Evolutionary conservation across 495 filamentous ascomycete genomes (phyloP).

Genomic region (Wilcoxina mikolae): DNA sequence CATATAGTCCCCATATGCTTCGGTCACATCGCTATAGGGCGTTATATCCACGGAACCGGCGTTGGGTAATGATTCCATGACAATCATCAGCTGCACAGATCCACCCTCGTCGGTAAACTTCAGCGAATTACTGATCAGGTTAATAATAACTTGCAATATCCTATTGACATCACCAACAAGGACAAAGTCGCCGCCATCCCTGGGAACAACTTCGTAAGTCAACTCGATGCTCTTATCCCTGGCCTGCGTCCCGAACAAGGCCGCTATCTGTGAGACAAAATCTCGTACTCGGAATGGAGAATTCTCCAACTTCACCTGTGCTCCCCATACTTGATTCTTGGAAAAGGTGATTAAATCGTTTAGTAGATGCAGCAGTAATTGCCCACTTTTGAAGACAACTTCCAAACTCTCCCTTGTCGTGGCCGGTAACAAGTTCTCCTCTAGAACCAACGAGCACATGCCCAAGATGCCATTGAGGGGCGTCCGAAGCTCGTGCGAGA

Average conservation of each 20-base stretch:
- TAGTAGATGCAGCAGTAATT: slow-evolving; percentile 69
- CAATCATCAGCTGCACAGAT: slow-evolving; percentile 3
- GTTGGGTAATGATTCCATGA: slow-evolving; percentile 4
- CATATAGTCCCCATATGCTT: neutral
- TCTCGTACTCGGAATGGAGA: slow-evolving; percentile 61
- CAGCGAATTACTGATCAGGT: slow-evolving; percentile 7
- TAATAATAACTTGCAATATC: slow-evolving; percentile 7
- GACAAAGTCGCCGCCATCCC: slow-evolving; percentile 9
- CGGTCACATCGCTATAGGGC: slow-evolving; percentile 3
- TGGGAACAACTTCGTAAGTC: slow-evolving; percentile 7
- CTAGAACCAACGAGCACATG: slow-evolving; percentile 59
- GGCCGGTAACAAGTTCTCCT: slow-evolving; percentile 59
- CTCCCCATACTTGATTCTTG: slow-evolving; percentile 80
- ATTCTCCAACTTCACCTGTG: slow-evolving; percentile 62
- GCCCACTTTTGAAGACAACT: slow-evolving; percentile 80
- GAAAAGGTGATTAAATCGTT: slow-evolving; percentile 84
- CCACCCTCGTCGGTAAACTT: slow-evolving; percentile 8
- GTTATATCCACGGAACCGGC: slow-evolving; percentile 3
- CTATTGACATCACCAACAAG: slow-evolving; percentile 6
- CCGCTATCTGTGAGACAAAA: slow-evolving; percentile 59
- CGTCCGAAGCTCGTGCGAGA: slow-evolving; percentile 9
- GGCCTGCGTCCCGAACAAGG: slow-evolving; percentile 81
- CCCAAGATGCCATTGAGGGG: slow-evolving; percentile 10
- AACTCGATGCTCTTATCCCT: slow-evolving; percentile 62
- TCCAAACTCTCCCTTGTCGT: slow-evolving; percentile 62